Base-by-base conservation (phyloP, 768 basidiomycete genomes). In the Rhizopogon vinicolor region DNA sequence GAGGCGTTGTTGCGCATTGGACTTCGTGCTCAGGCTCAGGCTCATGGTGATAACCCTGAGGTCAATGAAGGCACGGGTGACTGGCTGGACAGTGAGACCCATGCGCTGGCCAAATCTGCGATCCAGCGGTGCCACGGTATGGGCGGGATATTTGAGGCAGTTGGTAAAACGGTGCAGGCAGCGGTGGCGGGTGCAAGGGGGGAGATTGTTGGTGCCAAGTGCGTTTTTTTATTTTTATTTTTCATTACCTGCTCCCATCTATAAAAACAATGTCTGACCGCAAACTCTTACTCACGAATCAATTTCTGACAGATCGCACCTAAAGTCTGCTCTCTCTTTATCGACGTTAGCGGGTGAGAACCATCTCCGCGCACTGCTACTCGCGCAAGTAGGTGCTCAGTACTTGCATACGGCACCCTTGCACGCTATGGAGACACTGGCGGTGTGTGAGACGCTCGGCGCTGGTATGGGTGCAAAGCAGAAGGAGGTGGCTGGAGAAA, bases 381-480 rank as follows among this genome's bases (percentile, higher is more conserved):
- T 91, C 16, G 81, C 86, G 2, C 75, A 91, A 16, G 78, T 85
- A 10, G 78, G 88, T 1, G 78, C 85, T 28, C 86, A 90, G 58
- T 91, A 89, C 57, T 62, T 87, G 28, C 81, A 89, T 54, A 90
- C 89, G 0, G 80, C 87, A 0, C 75, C 75, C 3, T 81, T 83
- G n/a, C 84, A 90, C 57, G 88, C 89, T 6, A 73, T 77, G 63
- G 72, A 76, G 52, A 86, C 89, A 74, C 69, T 92, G 1, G 74
- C 73, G 13, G 84, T 86, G 3, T 85, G 83, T 44, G 86, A 86
- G 62, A 84, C 85, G 62, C 75, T 91, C 2, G 86, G 84, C 0
- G 83, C 83, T 9, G 88, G 89, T 4, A 75, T 91, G 51, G 87
- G 88, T 22, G 75, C 69, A 31, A 61, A 50, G 14, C 69, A 62